Evolutionary conservation across 2,329 filamentous ascomycete genomes (phyloP), one percentile per base, ranked within the genome.

Genomic region (Cordyceps fumosorosea): DNA sequence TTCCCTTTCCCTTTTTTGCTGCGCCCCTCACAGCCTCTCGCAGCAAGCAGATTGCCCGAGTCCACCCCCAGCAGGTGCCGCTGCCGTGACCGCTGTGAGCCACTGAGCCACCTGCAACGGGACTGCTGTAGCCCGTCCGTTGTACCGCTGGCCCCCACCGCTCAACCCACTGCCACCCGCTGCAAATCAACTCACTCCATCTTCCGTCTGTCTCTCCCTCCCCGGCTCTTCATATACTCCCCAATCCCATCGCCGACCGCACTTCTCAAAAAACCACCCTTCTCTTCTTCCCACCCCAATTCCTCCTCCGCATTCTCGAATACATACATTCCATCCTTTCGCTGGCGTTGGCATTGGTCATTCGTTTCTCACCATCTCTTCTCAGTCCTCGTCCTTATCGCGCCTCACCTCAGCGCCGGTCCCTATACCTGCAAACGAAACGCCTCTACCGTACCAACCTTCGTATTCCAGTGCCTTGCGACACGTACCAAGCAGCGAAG

Each of bases 81-180:
- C 40, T 7, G 40, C 16, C 16, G 40, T n/a, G 40, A 47, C 42
- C 42, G n/a, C 32, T 58, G 56, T 11, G 32, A 32, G 20, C 47
- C 32, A 42, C 29, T 45, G 20, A 29, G 20, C 12, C 34, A 42
- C 34, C n/a, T n/a, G n/a, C 56, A 22, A 42, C 34, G 26, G 55
- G 50, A 26, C 37, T 45, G 32, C 60, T 54, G 40, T 24, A 47
- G 50, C 26, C 24, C 26, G 58, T 34, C 47, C 32, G 44, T 52
- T 52, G 50, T 42, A 61, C 51, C 42, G 29, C 47, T 58, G 47
- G 60, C 60, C 60, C 60, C 60, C 60, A 62, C 60, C 54, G 53
- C 53, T 42, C 56, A 44, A 14, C 34, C 34, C 40, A 16, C 40
- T 44, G 37, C 51, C 58, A 61, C 48, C 40, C 26, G n/a, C 48